phyloP scores from a whole-genome alignment of 352 stramenopile species.

The Globisporangium megalacanthum region DNA sequence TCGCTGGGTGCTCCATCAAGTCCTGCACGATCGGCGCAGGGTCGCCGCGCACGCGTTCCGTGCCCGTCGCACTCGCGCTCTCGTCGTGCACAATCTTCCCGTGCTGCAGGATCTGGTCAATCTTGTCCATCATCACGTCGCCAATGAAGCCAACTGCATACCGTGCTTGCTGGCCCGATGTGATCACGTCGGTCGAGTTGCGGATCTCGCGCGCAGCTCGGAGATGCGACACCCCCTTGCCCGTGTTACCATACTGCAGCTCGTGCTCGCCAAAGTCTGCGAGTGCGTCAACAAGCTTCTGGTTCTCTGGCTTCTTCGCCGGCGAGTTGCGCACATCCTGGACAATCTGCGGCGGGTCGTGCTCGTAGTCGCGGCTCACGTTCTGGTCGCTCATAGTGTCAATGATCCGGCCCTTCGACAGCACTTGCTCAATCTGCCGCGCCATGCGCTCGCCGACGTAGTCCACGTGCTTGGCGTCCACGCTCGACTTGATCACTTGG shows the following conservation, averaged over 20 bases:
- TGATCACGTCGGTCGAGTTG: conserved; percentile 39
- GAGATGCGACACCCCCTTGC: conserved; percentile 65
- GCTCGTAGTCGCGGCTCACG: conserved; percentile 39
- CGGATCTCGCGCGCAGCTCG: conserved; percentile 62
- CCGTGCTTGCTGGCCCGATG: conserved; percentile 39
- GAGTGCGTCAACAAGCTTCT: conserved; percentile 57
- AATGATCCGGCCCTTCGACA: conserved; percentile 43
- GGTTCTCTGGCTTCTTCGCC: conserved; percentile 52
- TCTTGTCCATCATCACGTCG: conserved; percentile 70
- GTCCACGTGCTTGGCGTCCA: conserved; percentile 31
- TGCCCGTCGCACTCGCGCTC: conserved; percentile 11
- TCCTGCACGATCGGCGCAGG: conserved; percentile 68
- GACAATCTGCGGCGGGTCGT: conserved; percentile 41
- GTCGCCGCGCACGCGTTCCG: conserved; percentile 35
- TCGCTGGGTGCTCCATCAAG: conserved; percentile 49
- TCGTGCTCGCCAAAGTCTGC: conserved; percentile 67
- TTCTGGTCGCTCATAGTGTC: conserved; percentile 43
- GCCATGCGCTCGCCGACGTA: conserved; percentile 62
- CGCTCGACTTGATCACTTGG: conserved; percentile 35
- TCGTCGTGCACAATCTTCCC: conserved; percentile 48
- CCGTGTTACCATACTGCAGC: conserved; percentile 61
- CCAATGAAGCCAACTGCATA: conserved; percentile 48
- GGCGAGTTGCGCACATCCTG: conserved; percentile 33
- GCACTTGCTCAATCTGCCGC: conserved; percentile 50
- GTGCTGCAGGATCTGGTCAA: conserved; percentile 69